Evolutionary conservation across 768 basidiomycete genomes (phyloP).

Genomic region (Paxillus ammoniavirescens): DNA sequence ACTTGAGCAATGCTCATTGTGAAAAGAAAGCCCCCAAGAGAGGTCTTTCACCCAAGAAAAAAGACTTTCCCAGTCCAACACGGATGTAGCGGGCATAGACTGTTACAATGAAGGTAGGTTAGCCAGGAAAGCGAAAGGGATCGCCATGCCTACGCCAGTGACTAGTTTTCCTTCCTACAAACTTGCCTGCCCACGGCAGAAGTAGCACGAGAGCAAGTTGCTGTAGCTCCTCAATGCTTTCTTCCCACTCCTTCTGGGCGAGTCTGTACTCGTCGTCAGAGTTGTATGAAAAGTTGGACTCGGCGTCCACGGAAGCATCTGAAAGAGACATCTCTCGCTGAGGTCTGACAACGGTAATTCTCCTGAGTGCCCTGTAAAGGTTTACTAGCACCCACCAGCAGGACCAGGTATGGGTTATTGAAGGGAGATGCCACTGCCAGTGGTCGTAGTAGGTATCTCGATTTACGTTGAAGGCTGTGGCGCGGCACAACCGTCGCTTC

Average conservation of each 20-base stretch:
- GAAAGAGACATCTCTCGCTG: conserved; percentile 56
- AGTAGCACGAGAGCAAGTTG: conserved; percentile 78
- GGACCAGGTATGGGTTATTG: background rate
- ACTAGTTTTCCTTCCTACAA: conserved; percentile 82
- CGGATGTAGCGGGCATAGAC: conserved; percentile 71
- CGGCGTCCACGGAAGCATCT: conserved; percentile 56
- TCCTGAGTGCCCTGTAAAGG: background rate
- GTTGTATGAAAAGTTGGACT: conserved; percentile 51
- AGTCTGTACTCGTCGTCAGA: conserved; percentile 67
- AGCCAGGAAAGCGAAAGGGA: conserved; percentile 10
- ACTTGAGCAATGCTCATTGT: conserved; percentile 9
- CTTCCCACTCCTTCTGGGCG: conserved; percentile 92
- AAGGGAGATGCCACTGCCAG: background rate
- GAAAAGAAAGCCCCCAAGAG: conserved; percentile 13
- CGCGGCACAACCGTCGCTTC: conserved; percentile 6
- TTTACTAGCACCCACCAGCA: no score
- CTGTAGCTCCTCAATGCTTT: conserved; percentile 81
- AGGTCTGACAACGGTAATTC: conserved; percentile 2
- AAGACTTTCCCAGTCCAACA: conserved; percentile 59
- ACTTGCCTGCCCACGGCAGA: conserved; percentile 86
- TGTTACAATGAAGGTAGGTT: conserved; percentile 25
- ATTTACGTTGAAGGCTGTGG: conserved; percentile 10
- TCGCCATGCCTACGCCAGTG: conserved; percentile 66
- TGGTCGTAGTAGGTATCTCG: background rate
- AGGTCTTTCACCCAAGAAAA: conserved; percentile 50